Base-by-base conservation (phyloP, 2,329 filamentous ascomycete genomes). In the Amylocarpus encephaloides region DNA sequence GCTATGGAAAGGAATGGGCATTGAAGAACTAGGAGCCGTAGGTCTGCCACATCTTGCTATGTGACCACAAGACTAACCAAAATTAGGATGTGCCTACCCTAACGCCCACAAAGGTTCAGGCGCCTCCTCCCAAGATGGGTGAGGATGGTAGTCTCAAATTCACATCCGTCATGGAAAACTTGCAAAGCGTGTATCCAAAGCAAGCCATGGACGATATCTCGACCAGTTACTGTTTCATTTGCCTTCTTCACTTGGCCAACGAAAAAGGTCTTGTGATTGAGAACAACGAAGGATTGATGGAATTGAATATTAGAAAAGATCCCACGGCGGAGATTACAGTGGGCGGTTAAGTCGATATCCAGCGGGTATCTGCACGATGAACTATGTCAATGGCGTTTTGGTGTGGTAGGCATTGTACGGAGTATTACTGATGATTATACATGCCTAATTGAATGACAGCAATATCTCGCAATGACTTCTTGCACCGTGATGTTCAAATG, bases 151-250 rank as follows among this genome's bases (percentile, higher is more conserved):
- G 70, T 3, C 77, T 96, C 58, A 90, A 86, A 62, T 98, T 98
- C 70, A 97, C 91, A 0, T 75, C 85, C 16, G 83, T 98, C 52
- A 94, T 98, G 82, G 94, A 95, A 66, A 84, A 84, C 54, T 73
- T 98, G 42, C 87, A 94, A 66, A 71, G 76, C 4, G 89, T 95
- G 6, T 98, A 98, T 64, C 85, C 90, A 10, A 86, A 88, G 67
- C 78, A 87, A 59, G 81, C 83, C 53, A 88, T 98, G 82, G 83
- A 86, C 53, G 93, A 98, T 68, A 97, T 98, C 63, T 95, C 90
- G 33, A 98, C 93, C 0, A 94, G 80, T 56, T 85, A 73, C 70
- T 95, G 93, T 67, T 98, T 97, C 71, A 98, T 98, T 56, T 87
- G 83, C 62, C 67, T 88, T 32, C 68, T 88, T 49, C 85, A 88